phyloP scores from a whole-genome alignment of 768 basidiomycete species.

The Suillus lakei region DNA sequence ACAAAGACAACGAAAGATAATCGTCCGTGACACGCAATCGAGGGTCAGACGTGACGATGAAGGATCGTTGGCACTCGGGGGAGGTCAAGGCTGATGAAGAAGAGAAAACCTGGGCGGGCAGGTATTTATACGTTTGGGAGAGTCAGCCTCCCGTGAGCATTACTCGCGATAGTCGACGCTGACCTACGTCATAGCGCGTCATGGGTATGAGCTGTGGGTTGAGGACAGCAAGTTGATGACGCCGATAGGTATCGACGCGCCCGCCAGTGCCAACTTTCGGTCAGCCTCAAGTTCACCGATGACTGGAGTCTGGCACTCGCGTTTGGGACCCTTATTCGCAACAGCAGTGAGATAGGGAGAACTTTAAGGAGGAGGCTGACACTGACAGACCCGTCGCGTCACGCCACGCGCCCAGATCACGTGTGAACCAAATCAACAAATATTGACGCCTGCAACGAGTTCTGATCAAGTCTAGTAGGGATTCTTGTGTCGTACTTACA shows the following conservation, averaged over 20 bases:
- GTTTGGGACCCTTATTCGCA: background rate
- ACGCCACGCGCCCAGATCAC: background rate
- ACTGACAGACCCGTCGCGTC: background rate
- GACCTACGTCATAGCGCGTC: background rate
- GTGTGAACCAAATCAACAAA: background rate
- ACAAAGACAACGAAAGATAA: constrained; percentile 1
- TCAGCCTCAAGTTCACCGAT: background rate
- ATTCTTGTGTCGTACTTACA: background rate
- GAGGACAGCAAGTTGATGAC: background rate
- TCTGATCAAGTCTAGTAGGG: background rate
- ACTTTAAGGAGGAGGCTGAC: background rate
- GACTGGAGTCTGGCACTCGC: background rate
- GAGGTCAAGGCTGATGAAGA: constrained; percentile 4
- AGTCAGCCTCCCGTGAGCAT: background rate
- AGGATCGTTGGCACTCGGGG: background rate
- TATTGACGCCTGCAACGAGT: background rate
- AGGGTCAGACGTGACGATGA: constrained; percentile 1
- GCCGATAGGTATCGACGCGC: background rate
- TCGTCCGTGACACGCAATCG: constrained; percentile 1
- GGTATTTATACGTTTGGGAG: background rate
- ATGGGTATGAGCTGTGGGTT: background rate
- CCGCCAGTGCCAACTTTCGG: background rate
- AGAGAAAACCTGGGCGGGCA: background rate
- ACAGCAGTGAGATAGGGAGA: background rate
- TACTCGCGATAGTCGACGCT: background rate